Conservation (phyloP, 2,329 filamentous ascomycete genomes). For the Didymella glomerata region DNA sequence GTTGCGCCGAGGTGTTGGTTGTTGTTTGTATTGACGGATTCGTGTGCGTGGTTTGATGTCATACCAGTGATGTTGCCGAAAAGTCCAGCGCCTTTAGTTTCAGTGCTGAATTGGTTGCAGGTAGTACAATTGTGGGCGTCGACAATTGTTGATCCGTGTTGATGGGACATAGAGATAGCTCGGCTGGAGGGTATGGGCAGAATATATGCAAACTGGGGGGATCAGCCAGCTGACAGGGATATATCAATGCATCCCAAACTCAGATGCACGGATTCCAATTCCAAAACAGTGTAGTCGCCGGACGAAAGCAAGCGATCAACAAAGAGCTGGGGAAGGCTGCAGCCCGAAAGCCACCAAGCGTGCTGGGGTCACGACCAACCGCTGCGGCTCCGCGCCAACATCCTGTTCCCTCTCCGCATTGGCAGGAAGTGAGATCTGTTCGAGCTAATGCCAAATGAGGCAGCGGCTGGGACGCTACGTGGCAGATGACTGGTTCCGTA, state of each 20-base stretch:
- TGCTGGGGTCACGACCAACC: conserved; percentile 27
- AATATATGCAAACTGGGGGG: conserved; percentile 25
- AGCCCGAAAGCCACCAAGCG: conserved; percentile 21
- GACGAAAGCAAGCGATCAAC: conserved; percentile 39
- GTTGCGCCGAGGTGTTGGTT: conserved; percentile 26
- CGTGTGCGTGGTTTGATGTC: conserved; percentile 22
- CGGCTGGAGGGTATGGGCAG: conserved; percentile 14
- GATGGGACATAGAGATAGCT: conserved; percentile 22
- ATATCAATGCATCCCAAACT: conserved; percentile 24
- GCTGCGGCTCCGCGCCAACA: conserved; percentile 37
- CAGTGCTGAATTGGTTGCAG: conserved; percentile 5
- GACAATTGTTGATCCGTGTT: conserved; percentile 19
- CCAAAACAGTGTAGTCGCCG: conserved; percentile 29
- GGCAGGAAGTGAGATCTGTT: conserved; percentile 24
- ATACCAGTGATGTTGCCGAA: conserved; percentile 28
- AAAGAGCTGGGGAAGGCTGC: conserved; percentile 25
- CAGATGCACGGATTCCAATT: conserved; percentile 25
- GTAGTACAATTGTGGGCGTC: conserved; percentile 13
- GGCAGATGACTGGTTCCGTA: conserved; percentile 24
- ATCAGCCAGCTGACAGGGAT: conserved; percentile 15
- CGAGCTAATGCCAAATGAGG: conserved; percentile 18
- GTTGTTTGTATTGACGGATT: conserved; percentile 22
- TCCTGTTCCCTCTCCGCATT: conserved; percentile 26
- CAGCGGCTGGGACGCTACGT: conserved; percentile 17
- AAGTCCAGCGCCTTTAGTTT: conserved; percentile 15